Percentiles rank a stretch among this genome's conserved stretches.
phyloP scores from a whole-genome alignment of 805 yeast genomes.

The Candida palmyrensis region DNA sequence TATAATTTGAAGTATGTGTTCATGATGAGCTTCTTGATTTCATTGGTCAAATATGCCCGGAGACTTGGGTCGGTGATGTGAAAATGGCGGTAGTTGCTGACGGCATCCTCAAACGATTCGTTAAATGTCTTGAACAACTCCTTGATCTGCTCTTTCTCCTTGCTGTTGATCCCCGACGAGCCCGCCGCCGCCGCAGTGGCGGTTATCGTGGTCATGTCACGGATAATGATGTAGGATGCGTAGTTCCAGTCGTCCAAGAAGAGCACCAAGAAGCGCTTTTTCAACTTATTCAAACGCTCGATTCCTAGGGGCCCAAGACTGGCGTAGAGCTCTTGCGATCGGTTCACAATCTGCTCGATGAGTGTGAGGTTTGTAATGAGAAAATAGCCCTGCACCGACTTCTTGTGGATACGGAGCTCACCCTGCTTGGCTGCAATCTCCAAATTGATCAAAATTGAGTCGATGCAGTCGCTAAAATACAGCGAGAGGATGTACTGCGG shows the following conservation, averaged over 20 bases:
- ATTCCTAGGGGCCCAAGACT: conserved; percentile 57
- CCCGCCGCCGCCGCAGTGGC: conserved; percentile 44
- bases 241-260: conserved; percentile 78
- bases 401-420: conserved; percentile 16
- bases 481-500: conserved; percentile 54
- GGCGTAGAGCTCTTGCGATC: conserved; percentile 46
- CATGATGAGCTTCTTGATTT: conserved; percentile 65
- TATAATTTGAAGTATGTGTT: conserved; percentile 85
- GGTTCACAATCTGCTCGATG: conserved; percentile 66
- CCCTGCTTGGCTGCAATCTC: conserved; percentile 38
- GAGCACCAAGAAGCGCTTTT: conserved; percentile 66
- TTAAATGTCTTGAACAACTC: conserved; percentile 83
- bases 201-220: conserved; percentile 69
- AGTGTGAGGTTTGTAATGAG: conserved; percentile 66
- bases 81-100: conserved; percentile 59
- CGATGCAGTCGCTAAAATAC: conserved; percentile 73
- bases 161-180: conserved; percentile 16
- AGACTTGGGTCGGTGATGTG: conserved; percentile 63
- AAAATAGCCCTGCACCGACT: conserved; percentile 60
- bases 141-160: conserved; percentile 76
- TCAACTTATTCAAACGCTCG: conserved; percentile 60
- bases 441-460: conserved; percentile 59
- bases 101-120: conserved; percentile 73
- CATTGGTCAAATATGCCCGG: conserved; percentile 59
- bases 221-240: conserved; percentile 65